Conservation (phyloP, 2,329 filamentous ascomycete species). For the Cladosporium velox region DNA sequence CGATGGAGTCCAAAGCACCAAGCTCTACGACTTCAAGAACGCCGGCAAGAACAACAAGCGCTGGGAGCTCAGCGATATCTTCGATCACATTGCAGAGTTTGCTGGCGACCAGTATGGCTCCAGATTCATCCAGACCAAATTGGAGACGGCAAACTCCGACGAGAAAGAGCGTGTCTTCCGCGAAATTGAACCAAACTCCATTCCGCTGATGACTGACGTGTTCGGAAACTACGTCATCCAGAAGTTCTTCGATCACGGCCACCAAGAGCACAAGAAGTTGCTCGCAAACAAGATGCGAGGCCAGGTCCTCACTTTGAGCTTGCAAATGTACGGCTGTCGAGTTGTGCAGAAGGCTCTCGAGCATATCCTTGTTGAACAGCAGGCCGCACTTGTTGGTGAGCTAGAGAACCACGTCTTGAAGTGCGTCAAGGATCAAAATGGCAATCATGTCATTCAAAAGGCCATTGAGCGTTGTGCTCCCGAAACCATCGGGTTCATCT, state of each 20-base stretch:
- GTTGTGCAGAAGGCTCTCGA: constrained; percentile 96
- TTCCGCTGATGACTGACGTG: constrained; percentile 92
- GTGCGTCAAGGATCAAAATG: constrained; percentile 84
- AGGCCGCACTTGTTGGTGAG: constrained; percentile 79
- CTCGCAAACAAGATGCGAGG: constrained; percentile 85
- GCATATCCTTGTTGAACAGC: constrained; percentile 88
- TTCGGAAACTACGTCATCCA: constrained; percentile 99
- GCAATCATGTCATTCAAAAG: constrained; percentile 96
- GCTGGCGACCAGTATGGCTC: constrained; percentile 95
- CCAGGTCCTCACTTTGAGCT: constrained; percentile 75
- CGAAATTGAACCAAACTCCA: constrained; percentile 79
- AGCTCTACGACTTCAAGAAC: constrained; percentile 78
- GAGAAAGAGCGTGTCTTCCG: constrained; percentile 89
- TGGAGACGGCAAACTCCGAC: constrained; percentile 90
- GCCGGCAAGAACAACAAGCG: constrained; percentile 72
- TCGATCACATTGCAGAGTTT: constrained; percentile 86
- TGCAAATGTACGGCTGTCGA: constrained; percentile 89
- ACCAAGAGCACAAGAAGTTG: constrained; percentile 86
- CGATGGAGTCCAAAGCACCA: constrained; percentile 66
- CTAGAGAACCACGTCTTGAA: constrained; percentile 73
- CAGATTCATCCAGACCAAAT: constrained; percentile 89
- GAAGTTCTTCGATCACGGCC: constrained; percentile 95
- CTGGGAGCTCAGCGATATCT: constrained; percentile 87
- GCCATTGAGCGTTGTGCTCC: constrained; percentile 79
- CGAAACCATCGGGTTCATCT: constrained; percentile 80